A percentile compares a stretch with the other conserved stretches of the same genome.
These are phyloP conservation scores for Gossypium davidsonii DNA, from an alignment of 441 rosid species.

Conservation along the genomic window DNA sequence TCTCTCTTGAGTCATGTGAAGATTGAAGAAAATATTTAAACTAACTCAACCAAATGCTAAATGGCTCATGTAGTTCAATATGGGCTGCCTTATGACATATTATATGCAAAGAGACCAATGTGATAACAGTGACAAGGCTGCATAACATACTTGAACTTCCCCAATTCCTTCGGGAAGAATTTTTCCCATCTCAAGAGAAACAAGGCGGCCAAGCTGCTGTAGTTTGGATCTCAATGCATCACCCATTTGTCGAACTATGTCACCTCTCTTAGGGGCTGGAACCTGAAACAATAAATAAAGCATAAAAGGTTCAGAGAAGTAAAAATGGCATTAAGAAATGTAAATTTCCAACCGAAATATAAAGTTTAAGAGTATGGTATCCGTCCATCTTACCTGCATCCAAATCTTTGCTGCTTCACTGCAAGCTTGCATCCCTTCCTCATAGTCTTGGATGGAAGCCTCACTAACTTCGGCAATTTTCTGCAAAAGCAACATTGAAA, in stretches of 20 bases:
- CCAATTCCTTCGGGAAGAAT: constrained; percentile 94
- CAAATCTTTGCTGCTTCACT: constrained; percentile 70
- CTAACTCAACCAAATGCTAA: neutral
- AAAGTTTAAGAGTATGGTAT: neutral
- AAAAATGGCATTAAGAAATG: neutral
- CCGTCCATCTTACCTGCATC: constrained; percentile 57
- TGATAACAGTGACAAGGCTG: neutral
- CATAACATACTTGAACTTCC: constrained; percentile 74
- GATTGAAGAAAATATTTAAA: neutral
- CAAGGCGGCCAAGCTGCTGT: constrained; percentile 71
- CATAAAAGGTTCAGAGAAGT: neutral
- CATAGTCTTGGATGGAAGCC: constrained; percentile 76
- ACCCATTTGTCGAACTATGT: constrained; percentile 91
- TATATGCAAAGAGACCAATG: neutral
- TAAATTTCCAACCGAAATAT: neutral
- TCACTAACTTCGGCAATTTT: constrained; percentile 74
- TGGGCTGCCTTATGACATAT: neutral
- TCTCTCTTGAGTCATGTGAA: neutral
- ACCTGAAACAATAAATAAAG: constrained; percentile 35
- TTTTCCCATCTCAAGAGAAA: constrained; percentile 97
- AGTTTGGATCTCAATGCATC: constrained; percentile 82
- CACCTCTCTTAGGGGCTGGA: constrained; percentile 97
- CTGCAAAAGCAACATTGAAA: constrained; percentile 27
- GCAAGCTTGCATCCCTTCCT: constrained; percentile 77
- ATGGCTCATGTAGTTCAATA: neutral